Evolutionary conservation across 2,329 filamentous ascomycete genomes (phyloP).

Genomic region (Sphaerulina vaccinii): DNA sequence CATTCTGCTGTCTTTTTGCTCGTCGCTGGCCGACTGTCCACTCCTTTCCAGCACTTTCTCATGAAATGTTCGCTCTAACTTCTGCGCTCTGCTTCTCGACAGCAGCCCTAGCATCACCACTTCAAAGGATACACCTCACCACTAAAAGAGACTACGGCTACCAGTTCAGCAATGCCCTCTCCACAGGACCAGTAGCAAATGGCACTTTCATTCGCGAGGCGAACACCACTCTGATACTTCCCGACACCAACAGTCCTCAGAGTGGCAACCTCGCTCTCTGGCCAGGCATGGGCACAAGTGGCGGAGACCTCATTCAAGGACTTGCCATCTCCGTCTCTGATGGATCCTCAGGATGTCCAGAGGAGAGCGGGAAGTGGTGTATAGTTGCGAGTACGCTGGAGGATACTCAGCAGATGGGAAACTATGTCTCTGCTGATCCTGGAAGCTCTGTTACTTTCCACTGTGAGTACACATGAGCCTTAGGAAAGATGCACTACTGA

Average conservation of each 20-base stretch:
- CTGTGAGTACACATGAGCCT: too few relatives aligned
- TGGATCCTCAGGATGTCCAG: conserved; percentile 14
- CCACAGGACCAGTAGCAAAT: conserved; percentile 45
- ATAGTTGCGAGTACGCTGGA: conserved; percentile 47
- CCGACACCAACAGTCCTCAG: conserved; percentile 40
- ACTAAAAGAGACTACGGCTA: conserved; percentile 21
- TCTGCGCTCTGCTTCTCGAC: not conserved
- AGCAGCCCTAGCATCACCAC: not conserved
- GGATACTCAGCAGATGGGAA: conserved; percentile 25
- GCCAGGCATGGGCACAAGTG: conserved; percentile 51
- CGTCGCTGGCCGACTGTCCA: conserved; percentile 2
- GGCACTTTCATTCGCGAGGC: conserved; percentile 47
- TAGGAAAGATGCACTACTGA: not conserved
- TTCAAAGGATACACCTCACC: not conserved
- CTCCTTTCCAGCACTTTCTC: not conserved
- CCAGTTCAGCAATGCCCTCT: conserved; percentile 36
- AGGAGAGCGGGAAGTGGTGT: conserved; percentile 38
- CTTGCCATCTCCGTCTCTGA: conserved; percentile 37
- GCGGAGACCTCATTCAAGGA: conserved; percentile 50
- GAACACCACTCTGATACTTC: conserved; percentile 46
- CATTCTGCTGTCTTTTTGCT: not conserved
- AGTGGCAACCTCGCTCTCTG: conserved; percentile 45
- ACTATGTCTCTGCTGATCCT: conserved; percentile 18
- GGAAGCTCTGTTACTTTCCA: conserved; percentile 45
- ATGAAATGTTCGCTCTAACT: not conserved